phyloP scores from a whole-genome alignment of 495 filamentous ascomycete species.

The Podospora pseudoanserina region DNA sequence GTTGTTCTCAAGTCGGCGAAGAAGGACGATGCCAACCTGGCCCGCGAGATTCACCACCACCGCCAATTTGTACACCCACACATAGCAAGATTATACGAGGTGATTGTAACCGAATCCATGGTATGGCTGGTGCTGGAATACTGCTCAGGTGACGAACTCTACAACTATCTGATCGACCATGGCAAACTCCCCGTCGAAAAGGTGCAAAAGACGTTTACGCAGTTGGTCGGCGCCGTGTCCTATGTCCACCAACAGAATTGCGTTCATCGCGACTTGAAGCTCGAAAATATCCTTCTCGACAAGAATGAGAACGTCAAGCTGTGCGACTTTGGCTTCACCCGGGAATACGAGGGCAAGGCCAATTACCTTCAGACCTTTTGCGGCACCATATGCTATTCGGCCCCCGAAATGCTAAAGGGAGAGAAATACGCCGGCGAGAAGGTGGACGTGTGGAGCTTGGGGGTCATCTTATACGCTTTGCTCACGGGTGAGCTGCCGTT shows the following conservation, averaged over 20 bases:
- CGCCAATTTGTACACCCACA: slow-evolving; percentile 97
- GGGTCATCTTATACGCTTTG: slow-evolving; percentile 91
- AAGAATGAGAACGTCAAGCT: slow-evolving; percentile 97
- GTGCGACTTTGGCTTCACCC: slow-evolving; percentile 97
- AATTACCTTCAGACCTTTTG: slow-evolving; percentile 98
- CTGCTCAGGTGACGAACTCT: slow-evolving; percentile 94
- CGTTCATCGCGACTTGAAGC: slow-evolving; percentile 93
- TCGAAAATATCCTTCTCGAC: slow-evolving; percentile 96
- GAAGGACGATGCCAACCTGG: slow-evolving; percentile 92
- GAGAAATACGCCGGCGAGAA: slow-evolving; percentile 98
- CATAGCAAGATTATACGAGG: slow-evolving; percentile 94
- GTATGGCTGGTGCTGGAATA: slow-evolving; percentile 98
- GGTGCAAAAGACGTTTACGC: slow-evolving; percentile 92
- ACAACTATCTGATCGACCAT: slow-evolving; percentile 87
- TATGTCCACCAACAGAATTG: slow-evolving; percentile 96
- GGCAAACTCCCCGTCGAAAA: slow-evolving; percentile 82
- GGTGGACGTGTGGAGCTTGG: slow-evolving; percentile 97
- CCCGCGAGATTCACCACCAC: slow-evolving; percentile 96
- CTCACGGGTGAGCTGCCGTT: slow-evolving; percentile 91
- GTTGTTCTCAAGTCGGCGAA: slow-evolving; percentile 97
- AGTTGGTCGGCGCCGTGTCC: slow-evolving; percentile 89
- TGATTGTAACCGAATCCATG: slow-evolving; percentile 89
- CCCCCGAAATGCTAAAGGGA: slow-evolving; percentile 96
- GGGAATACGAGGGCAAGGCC: slow-evolving; percentile 92
- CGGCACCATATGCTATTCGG: slow-evolving; percentile 95